Conservation (phyloP, 83 land plant genomes). For the Picea abies region DNA sequence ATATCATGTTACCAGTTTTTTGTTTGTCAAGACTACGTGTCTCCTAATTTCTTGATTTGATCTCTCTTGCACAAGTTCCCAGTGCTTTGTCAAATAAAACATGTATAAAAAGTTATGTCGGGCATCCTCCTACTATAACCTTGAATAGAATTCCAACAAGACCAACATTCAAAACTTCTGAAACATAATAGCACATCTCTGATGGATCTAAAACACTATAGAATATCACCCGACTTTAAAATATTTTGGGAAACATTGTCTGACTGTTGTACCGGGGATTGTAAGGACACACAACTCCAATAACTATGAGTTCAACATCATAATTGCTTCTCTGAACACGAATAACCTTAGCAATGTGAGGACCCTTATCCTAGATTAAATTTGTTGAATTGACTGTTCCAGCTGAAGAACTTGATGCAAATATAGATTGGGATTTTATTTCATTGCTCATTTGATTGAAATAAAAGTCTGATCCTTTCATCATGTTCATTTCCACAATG, state of each 20-base stretch:
- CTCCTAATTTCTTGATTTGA: no score
- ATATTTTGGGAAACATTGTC: conserved; percentile 54
- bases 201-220: conserved; percentile 51
- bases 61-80: no score
- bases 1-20: no score
- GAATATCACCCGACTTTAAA: conserved; percentile 41
- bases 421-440: neutral
- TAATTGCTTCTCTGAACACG: conserved; percentile 55
- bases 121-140: no score
- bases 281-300: conserved; percentile 53
- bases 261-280: conserved; percentile 61
- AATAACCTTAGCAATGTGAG: conserved; percentile 72
- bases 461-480: neutral
- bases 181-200: conserved; percentile 55
- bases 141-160: neutral
- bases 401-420: neutral
- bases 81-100: no score
- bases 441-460: conserved; percentile 2
- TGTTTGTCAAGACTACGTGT: no score
- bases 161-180: conserved; percentile 66
- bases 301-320: conserved; percentile 52
- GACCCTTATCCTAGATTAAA: conserved; percentile 48
- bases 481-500: neutral
- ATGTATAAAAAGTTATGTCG: no score
- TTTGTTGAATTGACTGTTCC: conserved; percentile 31